Evolutionary conservation across 2,329 filamentous ascomycete species (phyloP), one percentile per base, ranked within the genome.

Genomic region (Claviceps paspali): DNA sequence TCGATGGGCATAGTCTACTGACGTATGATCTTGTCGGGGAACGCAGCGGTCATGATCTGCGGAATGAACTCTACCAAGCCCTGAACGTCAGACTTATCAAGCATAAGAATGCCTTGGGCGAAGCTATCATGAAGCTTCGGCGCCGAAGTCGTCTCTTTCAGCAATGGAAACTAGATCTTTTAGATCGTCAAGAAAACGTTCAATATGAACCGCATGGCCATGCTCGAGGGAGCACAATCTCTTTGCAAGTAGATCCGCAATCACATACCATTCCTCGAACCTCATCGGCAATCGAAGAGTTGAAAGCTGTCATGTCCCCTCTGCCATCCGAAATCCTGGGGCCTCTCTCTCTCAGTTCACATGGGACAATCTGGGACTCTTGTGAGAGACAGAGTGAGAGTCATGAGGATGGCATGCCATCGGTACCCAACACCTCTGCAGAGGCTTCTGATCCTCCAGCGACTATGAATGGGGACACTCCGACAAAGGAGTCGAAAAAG

Each of bases 1-100:
- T 88, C 5, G 73, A 77, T 38, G 83, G 83, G 2, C 63, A 72
- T 31, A 64, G 68, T 0, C 62, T 87, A 0, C 60, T 88, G 1
- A 72, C 68, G 0, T 67, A 59, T 18, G 62, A 68, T 24, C 62
- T 79, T 9, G 56, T 69, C 17, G 38, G 33, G 10, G n/a, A 26
- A 60, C 62, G 28, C 57, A 40, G 28, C 35, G 26, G 29, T 7
- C 38, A 40, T 29, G 40, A 42, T 30, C 24, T 42, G 27, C 61
- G 1, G 56, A 76, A 11, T 55, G 64, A 75, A 24, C 53, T 76
- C 11, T 63, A 63, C 45, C 43, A 54, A 3, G 69, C 71, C 6
- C 61, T 84, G 14, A 68, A 64, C 1, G 60, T 87, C 38, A 67
- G 55, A 28, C 63, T 67, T 4, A 55, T 76, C 15, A 71, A 70